These are phyloP conservation scores for Hanseniaspora guilliermondii DNA, from an alignment of 805 yeast species.

Conservation along the genomic window DNA sequence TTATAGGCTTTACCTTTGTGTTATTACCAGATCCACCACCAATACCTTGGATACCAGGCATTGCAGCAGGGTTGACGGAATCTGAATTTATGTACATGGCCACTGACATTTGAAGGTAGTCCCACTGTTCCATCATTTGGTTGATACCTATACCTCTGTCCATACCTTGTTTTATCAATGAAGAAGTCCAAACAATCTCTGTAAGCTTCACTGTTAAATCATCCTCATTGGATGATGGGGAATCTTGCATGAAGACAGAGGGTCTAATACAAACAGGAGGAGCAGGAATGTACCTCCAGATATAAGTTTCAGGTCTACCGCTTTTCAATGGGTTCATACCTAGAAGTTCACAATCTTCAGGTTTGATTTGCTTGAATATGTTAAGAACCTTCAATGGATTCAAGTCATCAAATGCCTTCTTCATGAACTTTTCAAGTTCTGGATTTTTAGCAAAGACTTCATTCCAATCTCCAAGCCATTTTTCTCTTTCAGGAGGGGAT, in stretches of 20 bases:
- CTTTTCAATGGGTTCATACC: conserved; percentile 72
- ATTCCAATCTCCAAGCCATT: conserved; percentile 80
- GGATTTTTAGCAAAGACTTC: conserved; percentile 65
- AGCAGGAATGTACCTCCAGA: conserved; percentile 95
- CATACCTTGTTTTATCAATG: conserved; percentile 84
- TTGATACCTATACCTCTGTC: conserved; percentile 90
- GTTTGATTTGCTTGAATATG: conserved; percentile 71
- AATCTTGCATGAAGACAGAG: conserved; percentile 83
- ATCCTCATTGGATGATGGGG: conserved; percentile 87
- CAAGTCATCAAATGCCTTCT: conserved; percentile 81
- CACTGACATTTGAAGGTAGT: conserved; percentile 81
- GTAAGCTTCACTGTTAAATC: conserved; percentile 91
- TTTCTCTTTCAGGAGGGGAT: conserved; percentile 65
- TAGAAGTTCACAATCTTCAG: conserved; percentile 80
- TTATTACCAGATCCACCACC: conserved; percentile 28
- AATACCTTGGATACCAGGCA: conserved; percentile 50
- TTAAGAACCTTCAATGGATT: conserved; percentile 84
- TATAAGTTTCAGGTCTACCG: conserved; percentile 90
- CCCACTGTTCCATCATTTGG: conserved; percentile 98
- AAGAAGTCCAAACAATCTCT: conserved; percentile 94
- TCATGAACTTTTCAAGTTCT: conserved; percentile 75
- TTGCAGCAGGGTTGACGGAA: conserved; percentile 66
- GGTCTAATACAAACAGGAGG: conserved; percentile 99
- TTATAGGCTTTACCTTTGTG: conserved; percentile 52
- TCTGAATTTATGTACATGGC: conserved; percentile 97